phyloP scores from a whole-genome alignment of 345 rosid species.

The Eutrema japonicum region DNA sequence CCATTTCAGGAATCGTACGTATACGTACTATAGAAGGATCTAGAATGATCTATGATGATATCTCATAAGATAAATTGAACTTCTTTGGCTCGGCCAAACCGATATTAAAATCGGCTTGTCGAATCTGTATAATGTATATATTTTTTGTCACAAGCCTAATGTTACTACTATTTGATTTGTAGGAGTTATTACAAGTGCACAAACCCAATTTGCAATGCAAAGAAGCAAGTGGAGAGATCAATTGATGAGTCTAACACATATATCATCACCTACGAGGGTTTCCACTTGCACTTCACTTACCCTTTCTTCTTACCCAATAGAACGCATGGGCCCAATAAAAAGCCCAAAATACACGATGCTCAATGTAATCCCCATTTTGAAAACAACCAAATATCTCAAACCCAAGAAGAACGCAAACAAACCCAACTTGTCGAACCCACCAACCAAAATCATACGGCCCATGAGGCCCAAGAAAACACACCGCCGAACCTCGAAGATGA shows the following conservation, averaged over 20 bases:
- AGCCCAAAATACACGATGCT: constrained; percentile 42
- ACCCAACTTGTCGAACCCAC: not conserved
- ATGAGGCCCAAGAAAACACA: constrained; percentile 37
- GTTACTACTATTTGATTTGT: constrained; percentile 4
- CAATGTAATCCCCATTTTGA: constrained; percentile 24
- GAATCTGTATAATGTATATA: not conserved
- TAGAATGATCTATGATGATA: too few relatives aligned
- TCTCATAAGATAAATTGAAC: not conserved
- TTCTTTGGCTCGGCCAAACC: not conserved
- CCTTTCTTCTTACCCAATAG: constrained; percentile 51
- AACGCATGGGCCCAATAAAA: constrained; percentile 45
- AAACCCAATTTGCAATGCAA: constrained; percentile 78
- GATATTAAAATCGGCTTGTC: not conserved
- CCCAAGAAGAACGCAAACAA: constrained; percentile 11
- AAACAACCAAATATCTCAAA: not conserved
- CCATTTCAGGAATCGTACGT: not conserved
- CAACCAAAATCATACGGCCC: not conserved
- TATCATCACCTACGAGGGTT: constrained; percentile 82
- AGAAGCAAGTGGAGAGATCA: constrained; percentile 84
- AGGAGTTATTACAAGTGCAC: constrained; percentile 95
- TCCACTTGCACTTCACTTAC: constrained; percentile 70
- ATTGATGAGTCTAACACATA: constrained; percentile 66
- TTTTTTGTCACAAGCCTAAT: constrained; percentile 10
- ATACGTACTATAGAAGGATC: too few relatives aligned
- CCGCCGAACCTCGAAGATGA: constrained; percentile 17